These are phyloP conservation scores for Raffaelea albimanens DNA, from an alignment of 2,329 filamentous ascomycete genomes.

Conservation along the genomic window DNA sequence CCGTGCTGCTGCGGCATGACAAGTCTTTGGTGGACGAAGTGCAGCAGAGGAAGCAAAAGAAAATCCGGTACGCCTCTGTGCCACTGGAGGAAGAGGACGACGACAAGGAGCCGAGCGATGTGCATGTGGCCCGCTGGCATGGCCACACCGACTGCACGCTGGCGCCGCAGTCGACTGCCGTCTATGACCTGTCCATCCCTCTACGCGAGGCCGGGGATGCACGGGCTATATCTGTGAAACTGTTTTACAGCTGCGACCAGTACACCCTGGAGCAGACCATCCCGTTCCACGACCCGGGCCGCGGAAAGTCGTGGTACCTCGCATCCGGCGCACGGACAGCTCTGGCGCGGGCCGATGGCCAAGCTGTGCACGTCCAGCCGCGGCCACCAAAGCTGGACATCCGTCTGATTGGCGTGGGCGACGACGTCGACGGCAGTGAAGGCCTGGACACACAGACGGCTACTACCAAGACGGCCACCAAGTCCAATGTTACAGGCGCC, in stretches of 20 bases:
- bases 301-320: conserved; percentile 39
- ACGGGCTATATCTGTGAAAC: conserved; percentile 51
- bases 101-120: conserved; percentile 9
- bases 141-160: conserved; percentile 52
- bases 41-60: not conserved
- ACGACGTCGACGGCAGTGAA: not conserved
- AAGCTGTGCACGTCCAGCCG: conserved; percentile 64
- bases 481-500: too few relatives aligned
- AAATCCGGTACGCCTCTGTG: not conserved
- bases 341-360: conserved; percentile 38
- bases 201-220: conserved; percentile 77
- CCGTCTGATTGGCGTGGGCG: conserved; percentile 26
- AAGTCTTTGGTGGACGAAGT: not conserved
- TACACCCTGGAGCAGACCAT: conserved; percentile 62
- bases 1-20: conserved; percentile 40
- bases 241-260: conserved; percentile 52
- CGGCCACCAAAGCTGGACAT: conserved; percentile 89
- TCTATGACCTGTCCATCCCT: conserved; percentile 62
- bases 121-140: not conserved
- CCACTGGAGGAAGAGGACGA: conserved; percentile 14
- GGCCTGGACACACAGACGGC: too few relatives aligned
- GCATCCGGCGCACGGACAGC: conserved; percentile 32
- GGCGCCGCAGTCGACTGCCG: conserved; percentile 54
- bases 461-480: too few relatives aligned
- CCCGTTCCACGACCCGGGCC: conserved; percentile 30